phyloP scores from a whole-genome alignment of 139 green algal genomes.

The Chlorella sp. region DNA sequence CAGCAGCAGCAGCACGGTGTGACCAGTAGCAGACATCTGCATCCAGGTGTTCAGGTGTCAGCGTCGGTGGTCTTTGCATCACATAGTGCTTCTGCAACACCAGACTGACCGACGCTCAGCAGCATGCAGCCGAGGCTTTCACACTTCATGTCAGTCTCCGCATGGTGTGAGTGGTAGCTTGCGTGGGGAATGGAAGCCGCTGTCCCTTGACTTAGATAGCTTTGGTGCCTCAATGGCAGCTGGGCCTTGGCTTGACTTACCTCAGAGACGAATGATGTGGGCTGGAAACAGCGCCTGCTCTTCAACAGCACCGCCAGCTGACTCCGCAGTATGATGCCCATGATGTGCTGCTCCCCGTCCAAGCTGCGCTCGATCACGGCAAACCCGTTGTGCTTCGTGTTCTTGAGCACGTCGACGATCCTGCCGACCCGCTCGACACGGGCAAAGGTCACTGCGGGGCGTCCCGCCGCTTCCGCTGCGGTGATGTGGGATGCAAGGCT shows the following conservation, averaged over 20 bases:
- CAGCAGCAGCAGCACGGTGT: too few relatives aligned
- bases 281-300: conserved; percentile 28
- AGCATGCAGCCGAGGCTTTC: too few relatives aligned
- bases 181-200: too few relatives aligned
- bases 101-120: too few relatives aligned
- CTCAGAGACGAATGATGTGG: conserved; percentile 17
- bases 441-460: conserved; percentile 35
- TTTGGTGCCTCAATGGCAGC: background rate
- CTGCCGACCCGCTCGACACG: conserved; percentile 40
- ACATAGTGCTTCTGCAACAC: too few relatives aligned
- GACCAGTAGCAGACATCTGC: too few relatives aligned
- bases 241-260: conserved; percentile 2
- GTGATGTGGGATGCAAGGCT: conserved; percentile 51
- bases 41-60: too few relatives aligned
- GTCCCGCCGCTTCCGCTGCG: conserved; percentile 38
- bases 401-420: conserved; percentile 37
- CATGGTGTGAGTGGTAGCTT: too few relatives aligned
- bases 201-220: too few relatives aligned
- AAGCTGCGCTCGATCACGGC: conserved; percentile 37
- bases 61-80: too few relatives aligned
- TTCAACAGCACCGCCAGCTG: conserved; percentile 53
- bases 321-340: conserved; percentile 48
- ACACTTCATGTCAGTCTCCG: too few relatives aligned
- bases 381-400: conserved; percentile 57
- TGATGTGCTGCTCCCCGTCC: conserved; percentile 21